These are phyloP conservation scores for Polytrichum commune DNA, from an alignment of 225 moss, liverwort and hornwort species.

Conservation along the genomic window DNA sequence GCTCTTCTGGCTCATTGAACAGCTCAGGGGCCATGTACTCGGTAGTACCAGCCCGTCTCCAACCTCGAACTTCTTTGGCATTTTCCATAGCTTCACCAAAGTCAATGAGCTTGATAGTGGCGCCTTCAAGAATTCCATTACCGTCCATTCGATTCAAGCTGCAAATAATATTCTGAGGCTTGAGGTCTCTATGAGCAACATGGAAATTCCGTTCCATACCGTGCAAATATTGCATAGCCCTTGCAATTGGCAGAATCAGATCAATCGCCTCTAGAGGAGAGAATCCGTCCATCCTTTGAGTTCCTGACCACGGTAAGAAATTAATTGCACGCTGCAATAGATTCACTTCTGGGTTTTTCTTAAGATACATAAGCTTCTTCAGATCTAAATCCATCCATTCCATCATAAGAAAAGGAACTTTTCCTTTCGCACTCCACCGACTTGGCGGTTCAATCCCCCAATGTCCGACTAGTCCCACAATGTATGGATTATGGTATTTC, in stretches of 20 bases:
- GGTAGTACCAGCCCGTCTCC: conserved; percentile 2
- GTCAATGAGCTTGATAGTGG: conserved; percentile 34
- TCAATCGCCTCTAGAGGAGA: conserved; percentile 17
- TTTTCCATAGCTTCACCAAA: conserved; percentile 25
- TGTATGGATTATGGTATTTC: conserved; percentile 22
- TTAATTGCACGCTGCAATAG: too few species aligned
- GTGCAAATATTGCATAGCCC: conserved; percentile 29
- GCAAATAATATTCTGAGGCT: conserved; percentile 34
- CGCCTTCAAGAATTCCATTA: background rate
- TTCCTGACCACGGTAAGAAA: too few species aligned
- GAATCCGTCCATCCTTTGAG: conserved; percentile 2
- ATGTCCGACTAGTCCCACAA: conserved; percentile 28
- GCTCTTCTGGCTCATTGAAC: background rate
- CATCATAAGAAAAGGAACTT: conserved; percentile 1
- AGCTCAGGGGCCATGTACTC: conserved; percentile 6
- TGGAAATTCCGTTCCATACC: conserved; percentile 1
- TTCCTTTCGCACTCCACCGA: background rate
- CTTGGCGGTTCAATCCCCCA: conserved; percentile 16
- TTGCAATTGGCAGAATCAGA: conserved; percentile 22
- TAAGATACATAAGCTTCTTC: background rate
- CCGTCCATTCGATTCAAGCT: background rate
- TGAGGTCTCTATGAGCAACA: conserved; percentile 27
- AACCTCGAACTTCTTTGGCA: background rate
- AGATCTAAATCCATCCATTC: background rate
- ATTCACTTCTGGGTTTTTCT: background rate